Conservation (phyloP, 176 grass and related monocot species). For the Oryza longistaminata region DNA sequence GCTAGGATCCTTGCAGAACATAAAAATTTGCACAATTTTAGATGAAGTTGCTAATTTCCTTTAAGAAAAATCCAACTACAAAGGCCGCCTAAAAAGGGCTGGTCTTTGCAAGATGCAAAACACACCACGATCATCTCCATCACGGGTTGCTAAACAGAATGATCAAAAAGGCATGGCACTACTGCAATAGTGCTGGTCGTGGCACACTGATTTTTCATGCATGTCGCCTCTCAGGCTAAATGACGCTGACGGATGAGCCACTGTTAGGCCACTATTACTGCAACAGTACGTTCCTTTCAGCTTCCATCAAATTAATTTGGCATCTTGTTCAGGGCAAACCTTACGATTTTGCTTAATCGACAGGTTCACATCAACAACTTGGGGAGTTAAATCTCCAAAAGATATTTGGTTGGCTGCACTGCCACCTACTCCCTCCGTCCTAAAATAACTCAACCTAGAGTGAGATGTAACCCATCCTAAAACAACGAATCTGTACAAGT, state of each 20-base stretch:
- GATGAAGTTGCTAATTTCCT: neutral
- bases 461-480: no score
- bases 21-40: neutral
- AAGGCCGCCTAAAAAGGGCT: no score
- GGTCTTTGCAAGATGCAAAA: neutral
- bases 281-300: neutral
- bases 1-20: no score
- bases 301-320: neutral
- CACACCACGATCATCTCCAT: neutral
- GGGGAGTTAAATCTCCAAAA: neutral
- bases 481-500: no score
- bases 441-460: no score
- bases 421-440: neutral
- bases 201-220: neutral
- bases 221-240: constrained; percentile 1
- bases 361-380: neutral
- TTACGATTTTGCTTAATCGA: neutral
- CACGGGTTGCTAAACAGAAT: neutral
- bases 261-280: neutral
- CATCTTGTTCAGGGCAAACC: neutral
- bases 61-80: no score
- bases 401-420: neutral
- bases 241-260: neutral
- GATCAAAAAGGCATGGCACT: neutral
- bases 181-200: neutral